Conservation (phyloP, 2,329 filamentous ascomycete species). For the Simplicillium aogashimaense region DNA sequence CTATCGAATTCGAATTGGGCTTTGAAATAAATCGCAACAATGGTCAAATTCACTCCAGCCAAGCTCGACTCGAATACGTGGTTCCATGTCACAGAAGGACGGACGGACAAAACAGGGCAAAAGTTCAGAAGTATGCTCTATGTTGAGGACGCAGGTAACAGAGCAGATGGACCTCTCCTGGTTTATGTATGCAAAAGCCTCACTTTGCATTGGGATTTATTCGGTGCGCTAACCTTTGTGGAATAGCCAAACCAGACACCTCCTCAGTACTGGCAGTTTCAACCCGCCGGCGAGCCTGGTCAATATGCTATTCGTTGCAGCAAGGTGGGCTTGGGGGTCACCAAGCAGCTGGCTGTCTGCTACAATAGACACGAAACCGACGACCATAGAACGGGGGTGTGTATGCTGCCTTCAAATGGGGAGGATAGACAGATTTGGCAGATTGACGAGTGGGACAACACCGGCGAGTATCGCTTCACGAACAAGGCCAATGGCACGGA, state of each 20-base stretch:
- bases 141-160: neutral
- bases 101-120: constrained; percentile 17
- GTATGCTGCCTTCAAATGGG: constrained; percentile 15
- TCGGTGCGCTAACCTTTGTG: too few relatives aligned
- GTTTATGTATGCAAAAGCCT: neutral
- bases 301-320: constrained; percentile 21
- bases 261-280: constrained; percentile 17
- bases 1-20: neutral
- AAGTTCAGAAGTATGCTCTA: constrained; percentile 12
- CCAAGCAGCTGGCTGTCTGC: constrained; percentile 20
- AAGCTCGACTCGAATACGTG: constrained; percentile 23
- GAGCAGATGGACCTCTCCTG: neutral
- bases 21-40: neutral
- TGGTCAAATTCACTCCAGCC: constrained; percentile 10
- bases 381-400: constrained; percentile 16
- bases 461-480: constrained; percentile 15
- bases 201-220: neutral
- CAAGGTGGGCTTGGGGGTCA: constrained; percentile 10
- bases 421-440: constrained; percentile 22
- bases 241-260: constrained; percentile 1
- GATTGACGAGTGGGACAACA: constrained; percentile 17
- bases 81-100: constrained; percentile 23
- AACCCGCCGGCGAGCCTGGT: constrained; percentile 15
- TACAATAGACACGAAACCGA: constrained; percentile 13
- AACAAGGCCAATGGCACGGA: constrained; percentile 21